phyloP scores from a whole-genome alignment of 345 rosid species.

The Euphorbia peplus region DNA sequence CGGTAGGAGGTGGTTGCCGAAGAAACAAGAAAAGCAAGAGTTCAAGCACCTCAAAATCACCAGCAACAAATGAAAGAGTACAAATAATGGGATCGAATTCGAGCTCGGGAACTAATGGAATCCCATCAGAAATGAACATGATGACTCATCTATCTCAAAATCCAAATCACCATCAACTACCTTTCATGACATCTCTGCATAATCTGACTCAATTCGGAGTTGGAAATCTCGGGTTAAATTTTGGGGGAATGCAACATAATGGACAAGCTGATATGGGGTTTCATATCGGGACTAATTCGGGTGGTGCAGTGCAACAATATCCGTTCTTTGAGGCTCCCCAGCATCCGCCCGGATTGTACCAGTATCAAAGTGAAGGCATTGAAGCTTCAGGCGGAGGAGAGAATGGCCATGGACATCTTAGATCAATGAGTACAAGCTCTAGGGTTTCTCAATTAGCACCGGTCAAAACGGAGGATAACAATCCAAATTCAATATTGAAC shows the following conservation, averaged over 20 bases:
- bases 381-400: constrained; percentile 39
- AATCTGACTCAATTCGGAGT: constrained; percentile 38
- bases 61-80: constrained; percentile 27
- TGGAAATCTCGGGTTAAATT: constrained; percentile 56
- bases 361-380: constrained; percentile 42
- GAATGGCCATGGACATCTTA: constrained; percentile 10
- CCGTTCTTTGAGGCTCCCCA: constrained; percentile 45
- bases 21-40: constrained; percentile 59
- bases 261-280: constrained; percentile 44
- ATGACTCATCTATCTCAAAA: constrained; percentile 34
- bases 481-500: constrained; percentile 30
- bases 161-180: constrained; percentile 32
- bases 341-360: constrained; percentile 22
- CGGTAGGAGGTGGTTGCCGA: constrained; percentile 78
- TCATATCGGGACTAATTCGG: constrained; percentile 31
- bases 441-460: constrained; percentile 56
- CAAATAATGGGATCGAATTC: constrained; percentile 27
- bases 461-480: constrained; percentile 50
- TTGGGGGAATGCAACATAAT: constrained; percentile 33
- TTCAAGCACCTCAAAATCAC: constrained; percentile 37
- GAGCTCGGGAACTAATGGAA: constrained; percentile 26
- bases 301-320: constrained; percentile 41
- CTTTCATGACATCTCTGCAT: constrained; percentile 49
- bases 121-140: constrained; percentile 39
- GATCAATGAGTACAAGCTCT: constrained; percentile 35